These are phyloP conservation scores for Diplodia scrobiculata DNA, from an alignment of 2,329 filamentous ascomycete genomes.

Conservation along the genomic window DNA sequence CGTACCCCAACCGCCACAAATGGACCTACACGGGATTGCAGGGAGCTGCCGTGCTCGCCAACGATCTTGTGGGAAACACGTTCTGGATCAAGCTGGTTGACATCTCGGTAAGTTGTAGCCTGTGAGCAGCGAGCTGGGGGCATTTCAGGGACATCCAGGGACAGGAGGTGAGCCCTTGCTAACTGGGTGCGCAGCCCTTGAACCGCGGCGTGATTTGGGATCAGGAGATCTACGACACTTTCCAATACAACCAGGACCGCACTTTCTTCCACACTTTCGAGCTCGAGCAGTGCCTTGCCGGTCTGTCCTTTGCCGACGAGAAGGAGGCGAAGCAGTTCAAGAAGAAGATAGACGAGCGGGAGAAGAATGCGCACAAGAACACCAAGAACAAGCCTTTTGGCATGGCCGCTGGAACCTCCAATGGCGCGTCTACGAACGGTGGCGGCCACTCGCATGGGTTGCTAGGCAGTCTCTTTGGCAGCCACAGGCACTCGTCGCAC, in stretches of 20 bases:
- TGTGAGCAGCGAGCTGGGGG: conserved; percentile 30
- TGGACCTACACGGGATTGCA: conserved; percentile 96
- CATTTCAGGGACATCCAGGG: not conserved
- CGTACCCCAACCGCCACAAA: conserved; percentile 79
- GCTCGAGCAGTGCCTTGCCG: conserved; percentile 86
- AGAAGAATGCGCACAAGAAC: conserved; percentile 91
- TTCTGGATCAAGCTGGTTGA: conserved; percentile 98
- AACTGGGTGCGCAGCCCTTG: conserved; percentile 59
- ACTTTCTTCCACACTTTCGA: conserved; percentile 99
- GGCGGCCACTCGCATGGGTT: conserved; percentile 49
- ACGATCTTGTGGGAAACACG: conserved; percentile 91
- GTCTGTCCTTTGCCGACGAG: conserved; percentile 90
- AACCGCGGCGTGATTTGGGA: conserved; percentile 91
- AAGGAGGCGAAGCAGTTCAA: conserved; percentile 96
- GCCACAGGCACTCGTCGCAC: conserved; percentile 54
- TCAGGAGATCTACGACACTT: conserved; percentile 95
- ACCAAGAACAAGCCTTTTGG: conserved; percentile 77
- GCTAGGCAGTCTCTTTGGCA: conserved; percentile 44
- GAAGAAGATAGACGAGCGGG: conserved; percentile 94
- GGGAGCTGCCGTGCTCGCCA: conserved; percentile 85
- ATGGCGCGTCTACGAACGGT: conserved; percentile 35
- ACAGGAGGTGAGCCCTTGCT: conserved; percentile 21
- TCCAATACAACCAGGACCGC: conserved; percentile 93
- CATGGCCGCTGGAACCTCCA: conserved; percentile 43
- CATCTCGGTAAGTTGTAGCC: conserved; percentile 70